A percentile compares a stretch with the other conserved stretches of the same genome.
Conservation (phyloP, 352 stramenopile species). For the Phytophthora pistaciae region DNA sequence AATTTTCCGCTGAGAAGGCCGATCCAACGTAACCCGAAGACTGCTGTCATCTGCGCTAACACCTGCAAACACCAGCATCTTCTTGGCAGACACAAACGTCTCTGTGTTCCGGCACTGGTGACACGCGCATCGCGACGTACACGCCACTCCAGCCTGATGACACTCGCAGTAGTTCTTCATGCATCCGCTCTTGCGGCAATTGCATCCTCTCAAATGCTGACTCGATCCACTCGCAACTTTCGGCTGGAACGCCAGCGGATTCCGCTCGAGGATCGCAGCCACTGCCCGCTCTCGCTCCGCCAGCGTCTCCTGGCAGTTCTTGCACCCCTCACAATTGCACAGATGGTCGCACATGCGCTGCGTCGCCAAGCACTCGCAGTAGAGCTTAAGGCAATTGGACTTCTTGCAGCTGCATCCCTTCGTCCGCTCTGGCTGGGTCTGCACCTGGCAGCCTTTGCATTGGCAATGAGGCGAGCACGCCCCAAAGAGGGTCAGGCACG, state of each 20-base stretch:
- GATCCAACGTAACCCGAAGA: conserved; percentile 8
- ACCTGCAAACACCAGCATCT: conserved; percentile 69
- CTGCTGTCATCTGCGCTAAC: conserved; percentile 24
- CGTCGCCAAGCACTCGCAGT: conserved; percentile 85
- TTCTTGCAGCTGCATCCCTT: conserved; percentile 97
- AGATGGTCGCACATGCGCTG: conserved; percentile 75
- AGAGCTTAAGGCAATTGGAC: conserved; percentile 97
- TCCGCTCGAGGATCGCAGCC: conserved; percentile 90
- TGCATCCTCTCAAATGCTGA: conserved; percentile 94
- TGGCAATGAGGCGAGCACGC: conserved; percentile 43
- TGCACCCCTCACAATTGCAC: conserved; percentile 88
- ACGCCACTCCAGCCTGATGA: conserved; percentile 91
- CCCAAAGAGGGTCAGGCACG: conserved; percentile 53
- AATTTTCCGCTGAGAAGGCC: conserved; percentile 34
- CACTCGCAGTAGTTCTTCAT: conserved; percentile 99
- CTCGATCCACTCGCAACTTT: conserved; percentile 90
- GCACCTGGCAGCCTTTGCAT: conserved; percentile 56
- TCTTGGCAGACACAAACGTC: conserved; percentile 71
- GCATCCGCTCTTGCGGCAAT: conserved; percentile 96
- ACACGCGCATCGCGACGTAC: conserved; percentile 86
- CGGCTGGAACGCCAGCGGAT: conserved; percentile 95
- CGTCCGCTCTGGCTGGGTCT: conserved; percentile 47
- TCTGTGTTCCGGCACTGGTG: conserved; percentile 82
- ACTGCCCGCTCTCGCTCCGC: conserved; percentile 84
- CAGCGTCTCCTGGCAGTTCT: conserved; percentile 70